Evolutionary conservation across 306 rosid species (phyloP).

Genomic region (Quercus dentata): DNA sequence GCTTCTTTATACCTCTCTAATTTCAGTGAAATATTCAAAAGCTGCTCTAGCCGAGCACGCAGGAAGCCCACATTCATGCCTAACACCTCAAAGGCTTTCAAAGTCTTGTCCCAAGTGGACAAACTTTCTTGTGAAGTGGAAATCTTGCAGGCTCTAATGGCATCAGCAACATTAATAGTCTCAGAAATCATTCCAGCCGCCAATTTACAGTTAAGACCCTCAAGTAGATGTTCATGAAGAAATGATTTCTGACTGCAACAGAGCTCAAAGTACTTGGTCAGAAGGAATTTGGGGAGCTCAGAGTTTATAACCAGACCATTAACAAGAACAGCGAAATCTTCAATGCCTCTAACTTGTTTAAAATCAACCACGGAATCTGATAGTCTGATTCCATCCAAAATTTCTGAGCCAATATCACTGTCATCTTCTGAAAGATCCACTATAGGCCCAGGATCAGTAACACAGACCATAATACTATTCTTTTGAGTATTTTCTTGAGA

Average conservation of each 20-base stretch:
- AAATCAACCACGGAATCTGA: conserved; percentile 30
- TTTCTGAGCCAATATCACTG: conserved; percentile 19
- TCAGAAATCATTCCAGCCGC: conserved; percentile 51
- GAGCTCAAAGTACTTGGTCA: conserved; percentile 48
- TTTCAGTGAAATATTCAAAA: conserved; percentile 24
- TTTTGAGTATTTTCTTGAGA: conserved; percentile 10
- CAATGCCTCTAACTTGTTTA: conserved; percentile 36
- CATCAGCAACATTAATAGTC: conserved; percentile 53
- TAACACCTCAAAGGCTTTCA: conserved; percentile 39
- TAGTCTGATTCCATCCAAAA: conserved; percentile 24
- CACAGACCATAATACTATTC: neutral
- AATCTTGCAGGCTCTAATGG: conserved; percentile 47
- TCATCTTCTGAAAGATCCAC: conserved; percentile 26
- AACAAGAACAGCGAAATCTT: conserved; percentile 36
- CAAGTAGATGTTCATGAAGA: conserved; percentile 54
- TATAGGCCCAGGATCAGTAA: neutral
- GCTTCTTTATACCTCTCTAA: conserved; percentile 24
- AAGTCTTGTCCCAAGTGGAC: conserved; percentile 41
- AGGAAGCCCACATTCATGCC: conserved; percentile 60
- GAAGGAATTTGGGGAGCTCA: conserved; percentile 28
- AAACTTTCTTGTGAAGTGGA: conserved; percentile 28
- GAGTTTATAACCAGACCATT: conserved; percentile 47
- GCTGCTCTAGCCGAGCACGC: conserved; percentile 34
- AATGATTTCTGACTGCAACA: conserved; percentile 50
- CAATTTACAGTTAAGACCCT: conserved; percentile 45